Evolutionary conservation across 2,329 filamentous ascomycete genomes (phyloP), one percentile per base, ranked within the genome.

Genomic region (Periconia sp.): DNA sequence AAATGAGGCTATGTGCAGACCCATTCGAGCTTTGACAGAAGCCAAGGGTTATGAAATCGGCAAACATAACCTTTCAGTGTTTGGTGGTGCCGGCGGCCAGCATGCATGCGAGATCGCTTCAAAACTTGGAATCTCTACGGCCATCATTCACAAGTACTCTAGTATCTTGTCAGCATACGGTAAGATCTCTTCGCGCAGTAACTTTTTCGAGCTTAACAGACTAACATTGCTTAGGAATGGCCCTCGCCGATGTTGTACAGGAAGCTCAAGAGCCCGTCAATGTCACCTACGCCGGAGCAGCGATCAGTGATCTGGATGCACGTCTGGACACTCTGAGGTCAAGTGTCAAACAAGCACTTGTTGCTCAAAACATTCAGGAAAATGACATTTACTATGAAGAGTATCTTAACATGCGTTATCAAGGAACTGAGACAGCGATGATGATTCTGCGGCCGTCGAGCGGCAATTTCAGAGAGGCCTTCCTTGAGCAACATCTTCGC

Each of bases 331-430:
- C 81, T 82, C 0, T 78, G 85, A 7, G 71, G 80, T 6, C 83
- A 84, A 23, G 77, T 96, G 17, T 82, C 84, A 64, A 74, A 71
- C 18, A 92, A 91, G 43, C 43, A 10, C 43, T 45, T 30, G 7
- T 45, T 14, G 23, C 15, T 17, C n/a, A 45, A 27, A 45, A 45
- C 20, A 45, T 45, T 17, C 20, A 23, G 2, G 43, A 45, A 45
- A 14, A 17, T 23, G 43, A 45, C 43, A 45, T 45, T 14, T 45
- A 45, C 23, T 93, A 92, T 66, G 91, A 95, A 68, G 88, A 93
- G 69, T 96, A 95, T 66, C 82, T 96, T 50, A 95, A 96, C 70
- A 93, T 96, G 90, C 81, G 91, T 54, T 95, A 95, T 66, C 83
- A 90, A 47, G 91, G 91, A 13, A 94, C 91, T 0, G 91, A 95